These are phyloP conservation scores for Aspergillus fumigatus DNA, from an alignment of 2,329 filamentous ascomycete species.

Conservation along the genomic window DNA sequence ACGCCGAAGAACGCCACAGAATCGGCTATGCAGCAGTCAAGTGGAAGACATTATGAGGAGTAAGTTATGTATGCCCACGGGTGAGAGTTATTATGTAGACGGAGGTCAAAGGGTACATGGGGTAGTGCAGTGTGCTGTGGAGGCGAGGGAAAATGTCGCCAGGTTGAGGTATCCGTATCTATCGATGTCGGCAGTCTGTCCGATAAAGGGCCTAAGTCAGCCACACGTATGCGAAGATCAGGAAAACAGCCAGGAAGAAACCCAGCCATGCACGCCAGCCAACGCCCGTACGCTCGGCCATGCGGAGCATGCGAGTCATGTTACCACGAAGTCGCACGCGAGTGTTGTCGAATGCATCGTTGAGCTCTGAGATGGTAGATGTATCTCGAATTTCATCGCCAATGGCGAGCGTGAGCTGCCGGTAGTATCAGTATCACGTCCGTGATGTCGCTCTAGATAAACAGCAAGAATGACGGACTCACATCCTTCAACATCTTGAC, in stretches of 20 bases:
- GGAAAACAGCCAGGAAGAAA: slow-evolving; percentile 78
- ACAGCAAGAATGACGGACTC: slow-evolving; percentile 34
- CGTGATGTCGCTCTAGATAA: not conserved
- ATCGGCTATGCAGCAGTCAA: not conserved
- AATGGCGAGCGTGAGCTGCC: slow-evolving; percentile 81
- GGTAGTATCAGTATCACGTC: slow-evolving; percentile 4
- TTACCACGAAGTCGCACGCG: slow-evolving; percentile 76
- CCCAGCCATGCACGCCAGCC: slow-evolving; percentile 90
- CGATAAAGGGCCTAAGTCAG: slow-evolving; percentile 55
- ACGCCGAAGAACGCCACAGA: not conserved
- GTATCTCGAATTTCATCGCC: slow-evolving; percentile 93
- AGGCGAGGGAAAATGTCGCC: not conserved
- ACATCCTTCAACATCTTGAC: slow-evolving; percentile 87
- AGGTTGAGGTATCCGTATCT: not conserved
- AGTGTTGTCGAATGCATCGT: slow-evolving; percentile 86
- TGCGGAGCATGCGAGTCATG: slow-evolving; percentile 94
- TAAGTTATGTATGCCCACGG: not conserved
- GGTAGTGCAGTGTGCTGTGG: not conserved
- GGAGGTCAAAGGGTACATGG: not conserved
- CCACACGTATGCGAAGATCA: slow-evolving; percentile 92
- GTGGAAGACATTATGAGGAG: not conserved
- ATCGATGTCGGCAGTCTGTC: not conserved
- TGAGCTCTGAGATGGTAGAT: slow-evolving; percentile 86
- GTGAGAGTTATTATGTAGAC: not conserved
- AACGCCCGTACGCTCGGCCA: slow-evolving; percentile 92